Conservation (phyloP, 495 filamentous ascomycete species). For the Talaromyces liani region DNA sequence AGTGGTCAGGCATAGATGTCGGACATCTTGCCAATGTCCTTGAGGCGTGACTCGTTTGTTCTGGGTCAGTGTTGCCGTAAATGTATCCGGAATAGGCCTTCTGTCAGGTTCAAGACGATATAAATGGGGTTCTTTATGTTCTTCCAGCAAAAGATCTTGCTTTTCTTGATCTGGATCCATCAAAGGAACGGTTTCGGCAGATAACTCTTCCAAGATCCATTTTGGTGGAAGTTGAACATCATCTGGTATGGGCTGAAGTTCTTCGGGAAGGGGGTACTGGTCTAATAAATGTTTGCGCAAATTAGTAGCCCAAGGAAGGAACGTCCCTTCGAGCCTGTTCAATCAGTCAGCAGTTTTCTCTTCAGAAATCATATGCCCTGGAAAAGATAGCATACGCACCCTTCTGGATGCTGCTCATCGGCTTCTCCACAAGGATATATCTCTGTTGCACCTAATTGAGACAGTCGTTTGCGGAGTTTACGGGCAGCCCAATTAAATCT, state of each 20-base stretch:
- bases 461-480: slow-evolving; percentile 77
- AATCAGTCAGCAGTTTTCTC: slow-evolving; percentile 12
- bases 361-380: slow-evolving; percentile 4
- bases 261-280: slow-evolving; percentile 59
- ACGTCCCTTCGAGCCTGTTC: slow-evolving; percentile 68
- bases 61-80: slow-evolving; percentile 29
- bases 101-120: slow-evolving; percentile 37
- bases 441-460: slow-evolving; percentile 78
- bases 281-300: slow-evolving; percentile 58
- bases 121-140: slow-evolving; percentile 13
- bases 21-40: slow-evolving; percentile 90
- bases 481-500: slow-evolving; percentile 91
- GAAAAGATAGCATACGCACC: slow-evolving; percentile 37
- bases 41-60: slow-evolving; percentile 70
- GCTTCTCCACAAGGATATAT: slow-evolving; percentile 73
- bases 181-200: slow-evolving; percentile 5
- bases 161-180: slow-evolving; percentile 2
- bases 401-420: slow-evolving; percentile 89
- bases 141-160: slow-evolving; percentile 10
- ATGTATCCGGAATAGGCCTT: slow-evolving; percentile 45
- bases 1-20: slow-evolving; percentile 57
- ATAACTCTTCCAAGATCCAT: slow-evolving; percentile 54
- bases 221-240: slow-evolving; percentile 73
- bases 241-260: slow-evolving; percentile 61
- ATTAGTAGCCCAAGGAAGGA: slow-evolving; percentile 66